Conservation (phyloP, 1,284 basidiomycete genomes). For the Ustilago sp. region DNA sequence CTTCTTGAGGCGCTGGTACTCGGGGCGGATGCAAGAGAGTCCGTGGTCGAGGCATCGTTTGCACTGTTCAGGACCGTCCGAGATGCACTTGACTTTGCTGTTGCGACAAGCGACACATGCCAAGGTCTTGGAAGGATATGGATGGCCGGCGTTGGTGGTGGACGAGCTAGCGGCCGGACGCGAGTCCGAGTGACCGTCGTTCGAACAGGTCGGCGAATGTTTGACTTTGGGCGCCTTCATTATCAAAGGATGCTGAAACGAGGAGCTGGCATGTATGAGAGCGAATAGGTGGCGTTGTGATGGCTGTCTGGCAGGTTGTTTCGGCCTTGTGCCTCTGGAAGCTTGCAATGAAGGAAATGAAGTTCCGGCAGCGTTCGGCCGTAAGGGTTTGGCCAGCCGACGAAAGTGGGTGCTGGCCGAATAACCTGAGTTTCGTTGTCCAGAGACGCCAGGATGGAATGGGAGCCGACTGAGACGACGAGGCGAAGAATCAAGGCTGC, state of each 20-base stretch:
- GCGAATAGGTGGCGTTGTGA: background rate
- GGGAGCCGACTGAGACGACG: background rate
- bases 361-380: background rate
- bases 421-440: background rate
- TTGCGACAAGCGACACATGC: slow-evolving; percentile 49
- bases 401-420: background rate
- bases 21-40: slow-evolving; percentile 41
- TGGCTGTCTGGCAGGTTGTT: background rate
- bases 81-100: slow-evolving; percentile 49
- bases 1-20: slow-evolving; percentile 46
- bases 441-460: background rate
- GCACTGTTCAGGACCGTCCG: slow-evolving; percentile 37
- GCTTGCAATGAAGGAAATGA: background rate
- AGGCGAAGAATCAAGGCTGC: background rate
- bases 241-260: background rate
- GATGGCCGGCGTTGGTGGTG: slow-evolving; percentile 5
- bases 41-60: slow-evolving; percentile 43
- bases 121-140: slow-evolving; percentile 40
- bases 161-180: background rate
- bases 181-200: slow-evolving; percentile 10
- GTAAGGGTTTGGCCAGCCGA: background rate
- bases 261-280: background rate
- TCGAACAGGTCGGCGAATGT: slow-evolving; percentile 25
- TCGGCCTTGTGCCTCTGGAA: background rate
- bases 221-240: slow-evolving; percentile 41